Base-by-base conservation (phyloP, 1,284 basidiomycete species). In the Naganishia sp. region DNA sequence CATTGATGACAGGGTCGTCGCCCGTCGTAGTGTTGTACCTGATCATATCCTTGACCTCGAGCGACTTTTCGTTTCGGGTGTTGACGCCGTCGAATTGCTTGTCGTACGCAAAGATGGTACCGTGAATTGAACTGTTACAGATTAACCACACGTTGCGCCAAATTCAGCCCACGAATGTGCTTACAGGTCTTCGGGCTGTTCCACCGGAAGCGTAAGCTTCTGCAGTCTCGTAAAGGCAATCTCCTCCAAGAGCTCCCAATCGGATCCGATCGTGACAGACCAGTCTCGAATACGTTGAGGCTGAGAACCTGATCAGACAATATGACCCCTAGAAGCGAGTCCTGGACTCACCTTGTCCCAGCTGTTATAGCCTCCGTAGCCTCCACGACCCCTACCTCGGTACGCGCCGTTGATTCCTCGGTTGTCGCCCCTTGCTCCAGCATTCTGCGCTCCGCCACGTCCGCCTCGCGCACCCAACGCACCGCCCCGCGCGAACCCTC, bases 21-120 rank as follows among this genome's bases (percentile, higher is more conserved):
- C 92, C 94, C 11, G 96, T 98, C 1, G 94, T 95, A 13, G 92
- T 88, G 79, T 98, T 99, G 82, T 98, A 99, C 76, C 94, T 92
- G 78, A 96, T 90, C 69, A 94, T 90, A 80, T 99, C 96, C 67
- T 94, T 86, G 61, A 92, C 85, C 76, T 97, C 92, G 43, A 99
- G 85, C 54, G 92, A 88, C 72, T 88, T 87, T 78, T 96, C 92
- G 18, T 88, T 89, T 81, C 94, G 93, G 56, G 94, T 97, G 63
- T 89, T 94, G 78, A 98, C 86, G 72, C 94, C 92, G 81, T 99
- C 96, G 79, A 93, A 99, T 6, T 88, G 82, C 80, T 95, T 95
- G 76, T 99, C 94, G 81, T 98, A 99, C 11, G 90, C 86, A 79
- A 89, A 94, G 53, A 99, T 82, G 60, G 90, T 89, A 64, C 96